Conservation (phyloP, 148 eudicot genomes). For the Vaccinium vitisidaea region DNA sequence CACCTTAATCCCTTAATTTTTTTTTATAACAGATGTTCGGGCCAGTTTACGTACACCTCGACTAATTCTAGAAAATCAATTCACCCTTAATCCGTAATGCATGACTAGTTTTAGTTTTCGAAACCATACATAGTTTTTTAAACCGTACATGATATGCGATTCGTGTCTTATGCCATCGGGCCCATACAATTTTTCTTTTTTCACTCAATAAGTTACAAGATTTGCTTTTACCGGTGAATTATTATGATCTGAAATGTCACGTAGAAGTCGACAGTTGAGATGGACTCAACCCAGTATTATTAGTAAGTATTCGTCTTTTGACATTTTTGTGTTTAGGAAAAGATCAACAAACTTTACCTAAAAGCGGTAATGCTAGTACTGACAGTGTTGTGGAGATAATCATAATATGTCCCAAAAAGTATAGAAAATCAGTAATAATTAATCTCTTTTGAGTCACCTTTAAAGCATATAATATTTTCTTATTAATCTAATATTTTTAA, state of each 20-base stretch:
- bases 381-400: background rate
- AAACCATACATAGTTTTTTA: background rate
- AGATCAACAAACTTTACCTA: constrained; percentile 11
- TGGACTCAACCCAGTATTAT: background rate
- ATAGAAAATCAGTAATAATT: constrained; percentile 7
- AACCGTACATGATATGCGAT: background rate
- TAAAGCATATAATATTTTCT: constrained; percentile 19
- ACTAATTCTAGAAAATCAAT: too few species aligned
- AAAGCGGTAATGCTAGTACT: constrained; percentile 1
- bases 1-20: constrained; percentile 14
- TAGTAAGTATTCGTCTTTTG: background rate
- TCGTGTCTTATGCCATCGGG: background rate
- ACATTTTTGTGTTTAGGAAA: background rate
- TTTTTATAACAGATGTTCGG: too few species aligned
- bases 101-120: constrained; percentile 7
- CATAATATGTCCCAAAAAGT: background rate
- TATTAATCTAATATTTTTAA: constrained; percentile 9
- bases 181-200: background rate
- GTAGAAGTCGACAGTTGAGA: background rate
- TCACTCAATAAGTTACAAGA: background rate
- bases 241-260: background rate
- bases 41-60: background rate
- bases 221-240: background rate
- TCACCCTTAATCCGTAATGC: background rate
- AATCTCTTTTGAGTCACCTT: constrained; percentile 16